Evolutionary conservation across 805 yeast species (phyloP), one percentile per base, ranked within the genome.

Genomic region (Pichia occidentalis): DNA sequence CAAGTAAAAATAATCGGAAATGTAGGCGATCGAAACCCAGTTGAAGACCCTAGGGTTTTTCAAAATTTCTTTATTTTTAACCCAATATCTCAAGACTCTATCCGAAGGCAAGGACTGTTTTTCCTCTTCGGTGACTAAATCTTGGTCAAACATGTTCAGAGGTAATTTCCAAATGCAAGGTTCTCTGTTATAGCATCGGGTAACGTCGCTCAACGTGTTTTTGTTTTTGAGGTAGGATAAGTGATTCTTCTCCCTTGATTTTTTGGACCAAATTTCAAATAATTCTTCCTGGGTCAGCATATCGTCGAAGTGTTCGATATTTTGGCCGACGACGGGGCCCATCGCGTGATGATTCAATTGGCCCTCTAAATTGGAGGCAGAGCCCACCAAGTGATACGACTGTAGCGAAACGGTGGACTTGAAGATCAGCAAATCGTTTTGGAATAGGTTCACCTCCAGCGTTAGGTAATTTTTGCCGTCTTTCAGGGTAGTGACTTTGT

Each of bases 1-100:
- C 34, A 80, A 54, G 40, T 73, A 68, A 40, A 72, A 67, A 11
- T 77, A 67, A 51, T 80, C 86, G 0, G 82, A 69, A 9, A 77
- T 57, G 42, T 74, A 74, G 3, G 80, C 78, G 32, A 78, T 52
- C 0, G 80, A 80, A 7, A 70, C 76, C 56, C 72, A 77, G 43
- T 73, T 56, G 52, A 65, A 71, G 17, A 67, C 32, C n/a, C 42
- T 19, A 10, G 55, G 56, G 43, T 54, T 46, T 12, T 36, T 23
- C 2, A 57, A 27, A 8, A 28, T 25, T 11, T 48, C 53, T 33
- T 58, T 60, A 4, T 56, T 45, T 36, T 52, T 51, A 9, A 56
- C 57, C 61, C 62, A 56, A 35, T 59, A 60, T 26, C 61, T 39
- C 26, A 60, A 29, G 2, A 47, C 42, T 32, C 64, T 43, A 3